phyloP scores from a whole-genome alignment of 2,329 filamentous ascomycete species.

The Elsinoe fawcettii region DNA sequence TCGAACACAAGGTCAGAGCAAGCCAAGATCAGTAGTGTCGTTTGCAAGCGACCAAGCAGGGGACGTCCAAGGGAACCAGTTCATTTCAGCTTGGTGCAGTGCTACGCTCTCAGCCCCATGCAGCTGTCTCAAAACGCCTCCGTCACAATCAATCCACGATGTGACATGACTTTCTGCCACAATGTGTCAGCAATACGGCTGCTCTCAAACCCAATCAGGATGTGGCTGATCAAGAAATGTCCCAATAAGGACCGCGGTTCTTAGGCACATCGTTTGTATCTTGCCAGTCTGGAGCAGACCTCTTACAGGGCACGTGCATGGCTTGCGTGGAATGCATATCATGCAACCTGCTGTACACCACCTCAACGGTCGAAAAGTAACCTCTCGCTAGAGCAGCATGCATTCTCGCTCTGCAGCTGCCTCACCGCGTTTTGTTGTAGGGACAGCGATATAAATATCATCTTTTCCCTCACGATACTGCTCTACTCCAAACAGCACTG shows the following conservation, averaged over 20 bases:
- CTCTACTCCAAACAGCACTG: not conserved
- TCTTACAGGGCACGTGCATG: not conserved
- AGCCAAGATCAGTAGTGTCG: not conserved
- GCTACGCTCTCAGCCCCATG: not conserved
- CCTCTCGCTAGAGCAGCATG: not conserved
- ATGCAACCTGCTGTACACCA: not conserved
- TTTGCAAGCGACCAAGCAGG: too few relatives aligned
- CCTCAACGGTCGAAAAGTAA: not conserved
- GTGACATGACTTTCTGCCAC: not conserved
- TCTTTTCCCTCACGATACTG: not conserved
- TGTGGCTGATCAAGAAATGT: not conserved
- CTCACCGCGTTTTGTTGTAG: not conserved
- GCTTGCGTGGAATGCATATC: not conserved
- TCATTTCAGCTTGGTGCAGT: too few relatives aligned
- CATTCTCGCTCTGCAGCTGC: not conserved
- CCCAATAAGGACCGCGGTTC: not conserved
- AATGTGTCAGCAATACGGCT: not conserved
- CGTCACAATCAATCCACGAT: not conserved
- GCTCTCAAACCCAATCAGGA: not conserved
- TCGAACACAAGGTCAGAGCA: not conserved
- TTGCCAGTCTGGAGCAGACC: not conserved
- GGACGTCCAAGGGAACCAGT: too few relatives aligned
- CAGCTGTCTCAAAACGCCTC: not conserved
- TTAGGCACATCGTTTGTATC: not conserved
- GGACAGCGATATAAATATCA: not conserved